Percentiles rank a stretch among this genome's conserved stretches.
Evolutionary conservation across 495 filamentous ascomycete species (phyloP).

Genomic region (Aspergillus bridgeri): DNA sequence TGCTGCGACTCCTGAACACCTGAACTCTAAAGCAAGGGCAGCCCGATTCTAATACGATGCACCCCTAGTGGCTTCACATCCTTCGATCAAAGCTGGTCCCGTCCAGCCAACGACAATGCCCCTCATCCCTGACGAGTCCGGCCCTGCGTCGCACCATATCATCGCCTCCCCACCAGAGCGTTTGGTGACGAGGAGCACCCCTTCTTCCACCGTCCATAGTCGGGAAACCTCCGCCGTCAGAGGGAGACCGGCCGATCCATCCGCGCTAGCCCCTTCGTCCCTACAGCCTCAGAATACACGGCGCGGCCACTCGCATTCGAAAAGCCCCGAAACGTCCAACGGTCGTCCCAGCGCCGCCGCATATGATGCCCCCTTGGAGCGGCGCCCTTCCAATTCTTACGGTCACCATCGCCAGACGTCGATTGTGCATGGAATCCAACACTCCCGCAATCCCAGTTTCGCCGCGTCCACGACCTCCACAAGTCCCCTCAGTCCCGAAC

Average conservation of each 20-base stretch:
- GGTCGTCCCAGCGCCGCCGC: conserved; percentile 41
- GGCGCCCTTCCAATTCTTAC: conserved; percentile 68
- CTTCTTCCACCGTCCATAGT: conserved; percentile 51
- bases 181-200: conserved; percentile 41
- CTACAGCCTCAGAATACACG: conserved; percentile 40
- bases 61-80: conserved; percentile 38
- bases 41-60: conserved; percentile 10
- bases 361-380: conserved; percentile 60
- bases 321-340: conserved; percentile 46
- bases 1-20: background rate
- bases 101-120: conserved; percentile 42
- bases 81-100: conserved; percentile 38
- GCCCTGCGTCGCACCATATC: conserved; percentile 39
- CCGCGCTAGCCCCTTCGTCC: conserved; percentile 37
- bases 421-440: conserved; percentile 89
- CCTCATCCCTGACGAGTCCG: conserved; percentile 45
- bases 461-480: conserved; percentile 58
- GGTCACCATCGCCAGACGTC: conserved; percentile 91
- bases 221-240: conserved; percentile 43
- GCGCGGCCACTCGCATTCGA: conserved; percentile 54
- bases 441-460: conserved; percentile 83
- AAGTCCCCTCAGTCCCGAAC: conserved; percentile 80
- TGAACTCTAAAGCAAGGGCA: background rate
- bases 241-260: conserved; percentile 41
- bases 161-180: conserved; percentile 41